Evolutionary conservation across 2,329 filamentous ascomycete species (phyloP), one percentile per base, ranked within the genome.

Genomic region (Fusarium xyrophilum): DNA sequence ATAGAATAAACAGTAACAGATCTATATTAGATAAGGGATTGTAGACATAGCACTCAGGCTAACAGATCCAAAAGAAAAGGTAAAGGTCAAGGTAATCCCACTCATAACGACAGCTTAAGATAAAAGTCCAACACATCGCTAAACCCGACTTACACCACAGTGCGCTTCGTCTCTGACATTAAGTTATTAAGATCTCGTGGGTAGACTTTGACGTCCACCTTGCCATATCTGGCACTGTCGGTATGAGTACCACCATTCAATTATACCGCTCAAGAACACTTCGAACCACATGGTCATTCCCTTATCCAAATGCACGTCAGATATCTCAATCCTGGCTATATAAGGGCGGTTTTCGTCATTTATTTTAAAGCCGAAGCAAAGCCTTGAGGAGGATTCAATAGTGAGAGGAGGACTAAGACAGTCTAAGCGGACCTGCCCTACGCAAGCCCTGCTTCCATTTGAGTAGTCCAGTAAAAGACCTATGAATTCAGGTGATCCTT

Each of bases 221-320:
- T 58, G 38, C 19, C 30, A 58, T 2, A 52, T 21, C 25, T 44
- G 46, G 14, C 55, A 52, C 17, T 58, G 39, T 36, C 55, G 38
- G 17, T 52, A 58, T 25, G 46, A 52, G 13, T 19, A 32, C 46
- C 55, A 52, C 55, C 55, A 58, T 44, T 58, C 55, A 13, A 58
- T 19, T 8, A 25, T 44, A n/a, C 55, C 55, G 13, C 12, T 58
- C 55, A 17, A 44, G 21, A 8, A 25, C 12, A 58, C 55, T 10
- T 58, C 46, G 15, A 58, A 52, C 46, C 46, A 51, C 38, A 52
- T 44, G 8, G 13, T 12, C 14, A 36, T 23, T 9, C 2, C 21
- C 8, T 27, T 13, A 35, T 56, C 43, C 35, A 21, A 33, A 2
- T 39, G 10, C 3, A 17, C 5, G 5, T 13, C 43, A 17, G 43